A percentile compares a stretch with the other conserved stretches of the same genome.
Conservation (phyloP, 495 filamentous ascomycete species). For the Bacidia gigantensis region DNA sequence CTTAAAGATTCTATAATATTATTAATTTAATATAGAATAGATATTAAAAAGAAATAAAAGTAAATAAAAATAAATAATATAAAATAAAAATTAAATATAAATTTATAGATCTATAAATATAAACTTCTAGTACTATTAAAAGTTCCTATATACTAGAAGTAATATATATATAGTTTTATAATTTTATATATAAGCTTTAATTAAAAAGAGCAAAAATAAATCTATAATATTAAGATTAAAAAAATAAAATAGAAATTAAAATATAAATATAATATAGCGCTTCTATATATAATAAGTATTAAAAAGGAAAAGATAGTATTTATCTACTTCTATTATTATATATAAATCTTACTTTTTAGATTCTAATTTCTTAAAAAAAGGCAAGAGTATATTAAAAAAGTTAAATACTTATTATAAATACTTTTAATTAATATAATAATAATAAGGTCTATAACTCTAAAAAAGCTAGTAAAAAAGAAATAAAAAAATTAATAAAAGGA, state of each 20-base stretch:
- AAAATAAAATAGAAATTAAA: neutral
- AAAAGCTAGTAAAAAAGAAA: neutral
- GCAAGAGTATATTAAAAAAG: neutral
- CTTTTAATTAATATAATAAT: neutral
- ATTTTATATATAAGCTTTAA: neutral
- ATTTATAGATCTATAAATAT: neutral
- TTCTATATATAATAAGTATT: conserved; percentile 1
- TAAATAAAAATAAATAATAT: neutral
- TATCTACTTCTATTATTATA: neutral
- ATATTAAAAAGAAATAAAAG: neutral
- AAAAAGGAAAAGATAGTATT: neutral
- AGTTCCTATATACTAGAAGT: neutral
- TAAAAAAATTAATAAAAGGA: neutral
- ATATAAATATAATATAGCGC: neutral
- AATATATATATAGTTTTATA: neutral
- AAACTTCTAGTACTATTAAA: conserved; percentile 1
- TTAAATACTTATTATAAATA: conserved; percentile 1
- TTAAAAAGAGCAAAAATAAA: neutral
- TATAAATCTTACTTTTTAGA: conserved; percentile 3
- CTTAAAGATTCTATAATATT: neutral
- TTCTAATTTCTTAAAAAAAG: neutral
- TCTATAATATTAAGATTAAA: neutral
- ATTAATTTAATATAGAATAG: neutral
- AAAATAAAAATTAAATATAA: neutral
- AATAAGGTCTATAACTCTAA: neutral